Evolutionary conservation across 768 basidiomycete genomes (phyloP), one percentile per base, ranked within the genome.

Genomic region (Naganishia vishniacii): DNA sequence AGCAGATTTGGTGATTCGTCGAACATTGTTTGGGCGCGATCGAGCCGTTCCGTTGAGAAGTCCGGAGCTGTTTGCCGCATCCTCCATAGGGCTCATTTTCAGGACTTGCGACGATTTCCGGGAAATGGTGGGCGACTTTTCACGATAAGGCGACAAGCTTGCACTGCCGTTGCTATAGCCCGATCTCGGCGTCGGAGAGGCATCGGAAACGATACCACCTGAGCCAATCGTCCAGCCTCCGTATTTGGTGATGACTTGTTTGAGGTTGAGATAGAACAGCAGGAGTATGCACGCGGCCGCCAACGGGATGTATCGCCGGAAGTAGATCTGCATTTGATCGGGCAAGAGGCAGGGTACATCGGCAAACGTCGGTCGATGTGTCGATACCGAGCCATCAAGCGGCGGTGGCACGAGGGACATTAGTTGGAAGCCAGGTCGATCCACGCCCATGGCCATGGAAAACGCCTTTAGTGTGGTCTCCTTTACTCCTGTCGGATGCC

Each of bases 391-490:
- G n/a, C 53, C 25, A 34, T 81, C 79, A 3, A 77, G 80, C 32
- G 79, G 70, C 61, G 68, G 77, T 25, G 81, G 81, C 48, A 79
- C 80, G 25, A 98, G 82, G 1, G 91, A 88, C 46, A 98, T 82
- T 20, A 98, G 82, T 69, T 94, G 90, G 78, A 92, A 91, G 44
- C 91, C 94, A 6, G 94, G 92, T 29, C 81, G 81, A 46, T 82
- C 81, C 59, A 98, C 83, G 32, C 88, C 89, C 85, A 91, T 89
- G 3, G 86, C 88, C 81, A 92, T 89, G 13, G 90, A 91, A 71
- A 95, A 81, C 1, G 90, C 87, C 75, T 91, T 95, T 71, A 97
- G 83, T 0, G 90, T 88, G 20, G 93, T 82, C 78, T 98, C 93
- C 56, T 81, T 82, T 13, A 84, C 79, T 37, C 76, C 76, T 12